These are phyloP conservation scores for Fusarium sp. DNA, from an alignment of 2,329 filamentous ascomycete genomes.

Conservation along the genomic window DNA sequence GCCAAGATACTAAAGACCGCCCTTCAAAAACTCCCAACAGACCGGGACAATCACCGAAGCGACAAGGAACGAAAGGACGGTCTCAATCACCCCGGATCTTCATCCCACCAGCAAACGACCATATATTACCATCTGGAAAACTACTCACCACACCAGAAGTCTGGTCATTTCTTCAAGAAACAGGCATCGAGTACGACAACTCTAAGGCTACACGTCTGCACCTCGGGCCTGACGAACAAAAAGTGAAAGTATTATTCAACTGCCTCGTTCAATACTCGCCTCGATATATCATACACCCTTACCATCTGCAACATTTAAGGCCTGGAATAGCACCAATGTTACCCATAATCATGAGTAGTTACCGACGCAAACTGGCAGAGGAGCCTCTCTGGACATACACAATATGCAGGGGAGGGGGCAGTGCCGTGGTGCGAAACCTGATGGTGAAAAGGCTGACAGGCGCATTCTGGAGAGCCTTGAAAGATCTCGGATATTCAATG, in stretches of 20 bases:
- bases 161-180: slow-evolving; percentile 41
- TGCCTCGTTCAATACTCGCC: slow-evolving; percentile 41
- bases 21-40: neutral
- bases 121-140: slow-evolving; percentile 35
- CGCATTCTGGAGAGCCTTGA: slow-evolving; percentile 42
- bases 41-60: neutral
- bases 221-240: slow-evolving; percentile 12
- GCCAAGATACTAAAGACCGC: neutral
- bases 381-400: slow-evolving; percentile 48
- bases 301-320: slow-evolving; percentile 47
- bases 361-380: slow-evolving; percentile 39
- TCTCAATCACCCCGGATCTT: neutral
- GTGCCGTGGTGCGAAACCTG: slow-evolving; percentile 40
- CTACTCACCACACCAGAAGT: slow-evolving; percentile 45
- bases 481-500: slow-evolving; percentile 39
- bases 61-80: neutral
- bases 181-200: slow-evolving; percentile 39
- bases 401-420: slow-evolving; percentile 10
- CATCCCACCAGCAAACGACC: slow-evolving; percentile 33
- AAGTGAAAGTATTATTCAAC: slow-evolving; percentile 28
- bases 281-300: slow-evolving; percentile 46
- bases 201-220: slow-evolving; percentile 24
- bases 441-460: slow-evolving; percentile 39
- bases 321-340: slow-evolving; percentile 46
- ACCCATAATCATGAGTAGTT: slow-evolving; percentile 38